Evolutionary conservation across 1,284 basidiomycete species (phyloP).

Genomic region (Hymenochaete sp.): DNA sequence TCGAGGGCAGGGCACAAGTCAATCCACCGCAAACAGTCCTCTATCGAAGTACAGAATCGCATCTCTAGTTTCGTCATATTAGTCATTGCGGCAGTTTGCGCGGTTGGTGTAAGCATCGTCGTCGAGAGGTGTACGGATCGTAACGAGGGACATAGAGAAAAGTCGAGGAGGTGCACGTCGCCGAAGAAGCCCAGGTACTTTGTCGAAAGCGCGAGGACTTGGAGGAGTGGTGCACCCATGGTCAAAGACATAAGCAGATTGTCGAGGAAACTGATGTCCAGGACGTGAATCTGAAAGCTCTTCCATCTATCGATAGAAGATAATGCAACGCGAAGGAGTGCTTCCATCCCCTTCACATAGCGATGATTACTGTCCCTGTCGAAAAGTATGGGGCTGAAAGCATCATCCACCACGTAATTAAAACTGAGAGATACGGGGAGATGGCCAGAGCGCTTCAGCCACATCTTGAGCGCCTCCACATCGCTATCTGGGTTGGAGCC

Average conservation of each 20-base stretch:
- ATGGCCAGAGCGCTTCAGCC: conserved; percentile 2
- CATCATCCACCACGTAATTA: conserved; percentile 8
- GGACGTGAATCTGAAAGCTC: conserved; percentile 10
- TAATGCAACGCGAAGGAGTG: conserved; percentile 1
- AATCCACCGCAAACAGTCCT: conserved; percentile 14
- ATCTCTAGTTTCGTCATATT: conserved; percentile 12
- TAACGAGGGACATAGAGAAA: conserved; percentile 6
- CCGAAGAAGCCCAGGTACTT: conserved; percentile 10
- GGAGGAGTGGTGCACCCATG: conserved; percentile 9
- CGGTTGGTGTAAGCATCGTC: conserved; percentile 6
- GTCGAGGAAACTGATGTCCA: conserved; percentile 9
- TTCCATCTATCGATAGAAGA: conserved; percentile 6
- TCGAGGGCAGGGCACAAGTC: conserved; percentile 14
- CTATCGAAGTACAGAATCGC: conserved; percentile 9
- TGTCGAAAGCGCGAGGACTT: conserved; percentile 9
- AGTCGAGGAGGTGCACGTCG: conserved; percentile 7
- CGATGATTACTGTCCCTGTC: not conserved
- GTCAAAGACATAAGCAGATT: conserved; percentile 5
- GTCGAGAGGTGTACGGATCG: conserved; percentile 3
- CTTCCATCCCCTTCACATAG: conserved; percentile 4
- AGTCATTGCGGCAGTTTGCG: conserved; percentile 1
- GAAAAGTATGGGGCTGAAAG: not conserved
- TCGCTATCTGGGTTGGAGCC: conserved; percentile 7
- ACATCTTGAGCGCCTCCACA: conserved; percentile 3
- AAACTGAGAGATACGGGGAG: conserved; percentile 7